Evolutionary conservation across 768 basidiomycete species (phyloP).

Genomic region (Phylloporus rhodoxanthus): DNA sequence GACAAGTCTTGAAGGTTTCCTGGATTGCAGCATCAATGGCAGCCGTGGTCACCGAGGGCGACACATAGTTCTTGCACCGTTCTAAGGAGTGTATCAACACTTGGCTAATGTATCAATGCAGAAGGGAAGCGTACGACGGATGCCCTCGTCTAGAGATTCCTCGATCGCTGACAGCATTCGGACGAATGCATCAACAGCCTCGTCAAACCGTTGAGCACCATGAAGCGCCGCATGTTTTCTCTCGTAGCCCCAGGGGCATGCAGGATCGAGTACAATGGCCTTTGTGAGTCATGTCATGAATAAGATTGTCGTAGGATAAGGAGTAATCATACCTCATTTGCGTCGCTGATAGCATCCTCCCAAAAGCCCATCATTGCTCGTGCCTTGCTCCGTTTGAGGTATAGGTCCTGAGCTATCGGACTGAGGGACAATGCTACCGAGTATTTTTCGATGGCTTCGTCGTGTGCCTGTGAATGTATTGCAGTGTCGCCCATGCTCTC

Average conservation of each 20-base stretch:
- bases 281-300: neutral
- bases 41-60: neutral
- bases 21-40: constrained; percentile 3
- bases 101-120: no score
- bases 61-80: constrained; percentile 1
- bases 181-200: constrained; percentile 3
- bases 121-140: constrained; percentile 1
- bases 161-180: constrained; percentile 5
- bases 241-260: constrained; percentile 4
- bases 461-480: neutral
- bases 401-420: neutral
- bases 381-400: constrained; percentile 13
- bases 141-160: neutral
- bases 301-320: neutral
- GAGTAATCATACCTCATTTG: constrained; percentile 5
- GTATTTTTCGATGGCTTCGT: constrained; percentile 14
- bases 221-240: constrained; percentile 8
- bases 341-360: constrained; percentile 14
- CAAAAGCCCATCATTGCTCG: constrained; percentile 5
- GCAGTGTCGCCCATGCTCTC: constrained; percentile 13
- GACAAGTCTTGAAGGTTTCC: constrained; percentile 3
- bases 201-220: constrained; percentile 3
- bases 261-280: constrained; percentile 5
- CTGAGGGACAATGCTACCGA: constrained; percentile 11
- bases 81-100: neutral